Conservation (phyloP, 2,329 filamentous ascomycete species). For the Stagonosporopsis chrysanthemi region DNA sequence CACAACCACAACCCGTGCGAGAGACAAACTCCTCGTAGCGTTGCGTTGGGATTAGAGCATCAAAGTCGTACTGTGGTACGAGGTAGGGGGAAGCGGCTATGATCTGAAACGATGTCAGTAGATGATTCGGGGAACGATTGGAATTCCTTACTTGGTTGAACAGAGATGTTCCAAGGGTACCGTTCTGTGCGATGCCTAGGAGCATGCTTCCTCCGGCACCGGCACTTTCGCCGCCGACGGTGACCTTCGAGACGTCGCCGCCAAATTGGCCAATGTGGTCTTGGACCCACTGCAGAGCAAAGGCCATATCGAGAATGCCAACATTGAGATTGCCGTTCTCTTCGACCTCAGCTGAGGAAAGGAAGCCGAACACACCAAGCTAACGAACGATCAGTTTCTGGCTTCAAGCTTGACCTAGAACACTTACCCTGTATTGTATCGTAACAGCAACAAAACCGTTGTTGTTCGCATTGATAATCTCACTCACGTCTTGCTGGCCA, state of each 20-base stretch:
- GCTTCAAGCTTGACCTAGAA: background rate
- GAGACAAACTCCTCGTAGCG: conserved; percentile 55
- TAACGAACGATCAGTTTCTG: conserved; percentile 18
- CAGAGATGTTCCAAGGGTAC: conserved; percentile 37
- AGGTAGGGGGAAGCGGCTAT: conserved; percentile 59
- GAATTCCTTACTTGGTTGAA: conserved; percentile 43
- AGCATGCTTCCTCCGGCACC: conserved; percentile 52
- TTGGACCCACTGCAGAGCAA: conserved; percentile 60
- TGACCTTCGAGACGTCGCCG: conserved; percentile 36
- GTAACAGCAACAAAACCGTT: conserved; percentile 58
- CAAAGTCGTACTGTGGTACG: conserved; percentile 61
- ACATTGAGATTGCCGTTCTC: conserved; percentile 50
- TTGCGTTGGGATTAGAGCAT: conserved; percentile 54
- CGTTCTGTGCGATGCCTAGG: conserved; percentile 41
- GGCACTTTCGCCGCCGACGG: conserved; percentile 48
- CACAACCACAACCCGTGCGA: conserved; percentile 41
- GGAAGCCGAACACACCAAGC: conserved; percentile 56
- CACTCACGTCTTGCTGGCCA: conserved; percentile 50
- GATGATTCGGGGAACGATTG: too few relatives aligned
- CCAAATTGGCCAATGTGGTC: conserved; percentile 51
- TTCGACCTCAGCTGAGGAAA: conserved; percentile 48
- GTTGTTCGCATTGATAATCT: conserved; percentile 57
- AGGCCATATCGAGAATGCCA: conserved; percentile 56
- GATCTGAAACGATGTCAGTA: conserved; percentile 11
- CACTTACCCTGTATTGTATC: conserved; percentile 58